Evolutionary conservation across 371 early-diverging fungal genomes (phyloP), one percentile per base, ranked within the genome.

Genomic region (Mucor racemosus): DNA sequence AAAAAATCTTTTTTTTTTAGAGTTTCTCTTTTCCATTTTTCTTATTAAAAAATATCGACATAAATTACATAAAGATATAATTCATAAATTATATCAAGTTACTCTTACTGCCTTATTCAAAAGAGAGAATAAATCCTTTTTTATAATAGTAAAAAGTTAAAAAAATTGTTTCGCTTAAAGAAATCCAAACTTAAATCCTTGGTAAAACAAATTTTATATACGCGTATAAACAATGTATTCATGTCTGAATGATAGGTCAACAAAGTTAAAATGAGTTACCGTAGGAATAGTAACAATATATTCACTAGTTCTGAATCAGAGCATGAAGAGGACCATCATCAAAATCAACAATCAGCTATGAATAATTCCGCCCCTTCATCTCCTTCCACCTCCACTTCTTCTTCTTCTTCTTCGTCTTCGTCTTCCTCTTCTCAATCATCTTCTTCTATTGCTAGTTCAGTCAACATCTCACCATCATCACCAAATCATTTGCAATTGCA

Each of bases 231-330:
- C 53, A 21, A 9, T 53, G 14, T 7, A 8, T 14, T 21, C 11
- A 7, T 11, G 7, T 38, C 4, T 11, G 5, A 38, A 53, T 21
- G 31, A 2, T 53, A 53, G 53, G 53, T 31, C 53, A 53, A 13
- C 31, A 53, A 53, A 53, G 26, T 53, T 26, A 62, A 40, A 39
- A 64, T 42, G 35, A 56, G 64, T 56, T 42, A 41, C 44, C 64
- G 63, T 42, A 64, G 56, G 42, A 60, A 60, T 11, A 57, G 21
- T 48, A 64, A 55, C 31, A 58, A 31, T 53, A 68, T 68, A 5
- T 68, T 68, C 15, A 62, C 68, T 46, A 63, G 62, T 44, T 31
- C 50, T 7, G 68, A 68, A 39, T 61, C 56, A 46, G 67, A 67
- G 46, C 62, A 67, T 21, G 67, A 61, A 31, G 41, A 15, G 41